phyloP scores from a whole-genome alignment of 257 asterid species.

The Gynochthodes officinalis region DNA sequence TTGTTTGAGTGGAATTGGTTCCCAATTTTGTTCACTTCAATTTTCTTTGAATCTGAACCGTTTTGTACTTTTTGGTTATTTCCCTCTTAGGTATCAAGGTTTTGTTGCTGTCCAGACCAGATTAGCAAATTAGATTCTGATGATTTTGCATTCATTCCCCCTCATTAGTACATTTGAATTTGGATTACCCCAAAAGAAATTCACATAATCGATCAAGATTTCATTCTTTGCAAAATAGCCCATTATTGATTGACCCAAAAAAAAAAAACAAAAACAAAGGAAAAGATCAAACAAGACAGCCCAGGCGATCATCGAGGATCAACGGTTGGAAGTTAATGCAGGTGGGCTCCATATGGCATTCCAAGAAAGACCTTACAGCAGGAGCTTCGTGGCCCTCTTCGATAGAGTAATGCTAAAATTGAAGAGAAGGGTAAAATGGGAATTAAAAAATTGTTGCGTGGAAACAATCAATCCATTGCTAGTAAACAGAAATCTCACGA shows the following conservation, averaged over 20 bases:
- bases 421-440: slow-evolving; percentile 13
- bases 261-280: background rate
- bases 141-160: too few species aligned
- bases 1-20: background rate
- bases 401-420: background rate
- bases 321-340: background rate
- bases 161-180: too few species aligned
- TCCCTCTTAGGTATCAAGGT: background rate
- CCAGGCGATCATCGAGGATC: background rate
- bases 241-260: too few species aligned
- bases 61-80: background rate
- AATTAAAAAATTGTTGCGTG: background rate
- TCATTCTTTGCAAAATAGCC: too few species aligned
- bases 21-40: background rate
- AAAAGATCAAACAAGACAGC: too few species aligned
- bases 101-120: background rate
- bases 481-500: background rate
- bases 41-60: background rate
- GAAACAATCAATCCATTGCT: slow-evolving; percentile 12
- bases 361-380: background rate
- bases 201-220: too few species aligned
- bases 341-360: background rate
- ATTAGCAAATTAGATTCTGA: background rate
- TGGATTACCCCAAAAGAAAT: too few species aligned
- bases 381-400: background rate